These are phyloP conservation scores for Russula sp. DNA, from an alignment of 768 basidiomycete species.

Conservation along the genomic window DNA sequence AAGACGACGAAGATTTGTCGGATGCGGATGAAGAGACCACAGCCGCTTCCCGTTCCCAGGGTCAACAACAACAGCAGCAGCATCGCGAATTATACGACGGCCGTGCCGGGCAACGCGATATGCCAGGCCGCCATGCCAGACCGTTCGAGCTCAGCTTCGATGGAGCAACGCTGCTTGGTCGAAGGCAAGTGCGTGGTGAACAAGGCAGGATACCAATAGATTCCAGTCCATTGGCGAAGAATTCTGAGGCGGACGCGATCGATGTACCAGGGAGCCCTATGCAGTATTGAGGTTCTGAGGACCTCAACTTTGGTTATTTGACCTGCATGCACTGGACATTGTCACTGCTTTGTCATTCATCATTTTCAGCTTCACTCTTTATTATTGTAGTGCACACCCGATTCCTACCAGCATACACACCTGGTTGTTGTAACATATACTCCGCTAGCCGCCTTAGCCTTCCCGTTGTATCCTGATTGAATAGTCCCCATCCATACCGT, in stretches of 20 bases:
- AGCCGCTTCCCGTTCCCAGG: slow-evolving; percentile 33
- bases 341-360: background rate
- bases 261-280: slow-evolving; percentile 32
- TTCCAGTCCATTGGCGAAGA: slow-evolving; percentile 40
- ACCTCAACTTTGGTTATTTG: background rate
- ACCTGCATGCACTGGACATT: slow-evolving; percentile 2
- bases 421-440: slow-evolving; percentile 21
- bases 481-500: slow-evolving; percentile 3
- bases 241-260: slow-evolving; percentile 27
- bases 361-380: slow-evolving; percentile 4
- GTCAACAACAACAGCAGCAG: slow-evolving; percentile 9
- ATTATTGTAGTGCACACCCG: slow-evolving; percentile 1
- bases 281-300: slow-evolving; percentile 23
- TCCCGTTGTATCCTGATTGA: slow-evolving; percentile 4
- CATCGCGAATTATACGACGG: slow-evolving; percentile 48
- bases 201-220: slow-evolving; percentile 32
- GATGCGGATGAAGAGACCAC: slow-evolving; percentile 59
- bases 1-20: slow-evolving; percentile 75
- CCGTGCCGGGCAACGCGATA: slow-evolving; percentile 69
- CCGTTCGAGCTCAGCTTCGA: slow-evolving; percentile 85
- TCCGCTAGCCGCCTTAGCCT: slow-evolving; percentile 1
- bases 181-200: slow-evolving; percentile 50
- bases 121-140: slow-evolving; percentile 39
- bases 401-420: background rate
- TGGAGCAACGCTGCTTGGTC: slow-evolving; percentile 80